Base-by-base conservation (phyloP, 352 stramenopile species). In the Phytophthora hybrid region DNA sequence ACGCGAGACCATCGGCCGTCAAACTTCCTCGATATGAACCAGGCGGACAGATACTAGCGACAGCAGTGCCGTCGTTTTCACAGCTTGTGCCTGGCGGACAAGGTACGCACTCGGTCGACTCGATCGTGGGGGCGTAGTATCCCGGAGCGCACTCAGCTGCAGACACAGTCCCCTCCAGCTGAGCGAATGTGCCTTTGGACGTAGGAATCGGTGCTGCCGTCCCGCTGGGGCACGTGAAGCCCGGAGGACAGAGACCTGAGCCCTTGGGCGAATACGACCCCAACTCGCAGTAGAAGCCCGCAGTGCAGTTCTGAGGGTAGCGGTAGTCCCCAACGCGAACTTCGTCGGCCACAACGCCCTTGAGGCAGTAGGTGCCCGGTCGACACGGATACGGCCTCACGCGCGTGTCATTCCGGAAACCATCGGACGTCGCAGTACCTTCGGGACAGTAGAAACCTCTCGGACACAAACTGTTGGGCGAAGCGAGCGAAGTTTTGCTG, bases 391-490 rank as follows among this genome's bases (percentile, higher is more conserved):
- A 99, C 39, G 97, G 97, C 5, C 97, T 80, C 37, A 99, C 72
- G 2, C 96, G 96, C 31, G 97, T 99, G 77, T 99, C 97, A 76
- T 99, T 99, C 37, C 97, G 83, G 67, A 99, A 99, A 0, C 91
- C 91, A 68, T 99, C 97, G 31, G 93, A 91, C 1, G 97, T 99
- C 1, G 93, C 80, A 8, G 96, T 99, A 26, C 97, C 97, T 79
- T 98, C 94, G 46, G 87, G 81, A 73, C 97, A 99, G 80, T 98
- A 99, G 64, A 98, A 99, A 1, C 97, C 97, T 34, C 90, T 83
- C 1, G 97, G 96, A 71, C 97, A 99, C n/a, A 90, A 73, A 59
- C 89, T 90, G 76, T 99, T 99, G 5, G 97, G 97, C 9, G 87
- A 93, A 0, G 83, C 68, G 0, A 99, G 85, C 1, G 83, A 80